phyloP scores from a whole-genome alignment of 805 yeast species.

The Kazachstania martiniae region DNA sequence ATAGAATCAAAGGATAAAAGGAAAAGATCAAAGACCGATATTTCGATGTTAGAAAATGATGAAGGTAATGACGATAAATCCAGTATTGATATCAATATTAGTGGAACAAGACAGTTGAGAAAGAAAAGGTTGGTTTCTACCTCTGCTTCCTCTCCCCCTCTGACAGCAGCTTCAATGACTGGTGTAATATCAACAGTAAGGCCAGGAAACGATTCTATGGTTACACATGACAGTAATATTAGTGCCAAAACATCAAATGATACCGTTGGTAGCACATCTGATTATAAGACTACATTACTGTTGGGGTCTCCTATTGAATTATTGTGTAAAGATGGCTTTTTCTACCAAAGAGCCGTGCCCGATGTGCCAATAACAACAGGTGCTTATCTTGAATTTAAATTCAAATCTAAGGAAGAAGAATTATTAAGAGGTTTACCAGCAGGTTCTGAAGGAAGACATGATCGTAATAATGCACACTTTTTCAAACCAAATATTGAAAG shows the following conservation, averaged over 20 bases:
- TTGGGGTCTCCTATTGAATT: constrained; percentile 24
- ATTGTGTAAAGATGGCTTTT: constrained; percentile 24
- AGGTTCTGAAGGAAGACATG: constrained; percentile 13
- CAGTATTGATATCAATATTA: not conserved
- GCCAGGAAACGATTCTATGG: not conserved
- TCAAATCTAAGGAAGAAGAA: constrained; percentile 23
- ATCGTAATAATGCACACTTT: constrained; percentile 23
- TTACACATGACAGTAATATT: not conserved
- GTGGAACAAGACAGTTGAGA: constrained; percentile 3
- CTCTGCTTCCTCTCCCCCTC: not conserved
- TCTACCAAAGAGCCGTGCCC: constrained; percentile 20
- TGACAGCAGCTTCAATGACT: not conserved
- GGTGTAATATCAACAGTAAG: not conserved
- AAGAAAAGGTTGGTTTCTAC: constrained; percentile 4
- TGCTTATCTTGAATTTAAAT: constrained; percentile 22
- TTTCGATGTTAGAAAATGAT: no score
- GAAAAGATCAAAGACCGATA: not conserved
- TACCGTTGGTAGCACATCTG: constrained; percentile 1
- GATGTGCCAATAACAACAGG: constrained; percentile 24
- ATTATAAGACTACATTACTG: constrained; percentile 10
- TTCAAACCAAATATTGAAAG: constrained; percentile 19
- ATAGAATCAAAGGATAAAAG: no score
- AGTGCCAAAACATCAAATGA: not conserved
- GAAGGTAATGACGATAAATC: not conserved
- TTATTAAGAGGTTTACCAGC: constrained; percentile 6